Evolutionary conservation across 1,284 basidiomycete genomes (phyloP), one percentile per base, ranked within the genome.

Genomic region (Malassezia sp.): DNA sequence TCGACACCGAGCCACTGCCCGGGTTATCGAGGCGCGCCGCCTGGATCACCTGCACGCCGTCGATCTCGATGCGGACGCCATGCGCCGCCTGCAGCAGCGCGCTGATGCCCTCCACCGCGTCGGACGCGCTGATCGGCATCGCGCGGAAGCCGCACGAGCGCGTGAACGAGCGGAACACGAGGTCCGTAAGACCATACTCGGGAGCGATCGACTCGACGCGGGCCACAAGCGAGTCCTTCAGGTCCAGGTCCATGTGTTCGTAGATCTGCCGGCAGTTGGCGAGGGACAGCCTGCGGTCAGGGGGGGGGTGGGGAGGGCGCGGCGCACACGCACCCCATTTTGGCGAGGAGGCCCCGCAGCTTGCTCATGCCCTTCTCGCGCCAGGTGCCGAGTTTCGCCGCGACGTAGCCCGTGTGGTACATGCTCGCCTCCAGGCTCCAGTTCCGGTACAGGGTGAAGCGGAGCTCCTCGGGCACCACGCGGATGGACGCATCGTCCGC

Each of bases 371-470:
- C 93, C 42, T 80, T 79, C 68, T 97, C 91, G 63, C 85, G 85
- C 93, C 93, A 97, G 40, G 95, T 84, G 2, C 88, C 88, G 55
- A 99, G 77, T 71, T 90, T 89, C 32, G 84, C 82, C 1, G 90
- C 91, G 12, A 99, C 83, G 63, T 97, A 99, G 54, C 84, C 83
- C 1, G 89, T 93, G 70, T 99, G 91, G 65, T 84, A 83, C 91
- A 99, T 97, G 10, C 88, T 81, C 64, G 95, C 89, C 67, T 96
- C 96, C 31, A 99, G 72, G 38, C 83, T 93, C 93, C 93, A 99
- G 73, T 97, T 93, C 42, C 91, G 78, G 71, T 93, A 91, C 38
- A 97, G 76, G 71, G 83, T 88, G 71, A 99, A 97, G 10, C 93
- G 54, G 2, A 69, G 53, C 39, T 69, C 67, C 9, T 56, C 37